A percentile compares a stretch with the other conserved stretches of the same genome.
These are phyloP conservation scores for Bruguiera hainesii DNA, from an alignment of 441 rosid genomes.

Conservation along the genomic window DNA sequence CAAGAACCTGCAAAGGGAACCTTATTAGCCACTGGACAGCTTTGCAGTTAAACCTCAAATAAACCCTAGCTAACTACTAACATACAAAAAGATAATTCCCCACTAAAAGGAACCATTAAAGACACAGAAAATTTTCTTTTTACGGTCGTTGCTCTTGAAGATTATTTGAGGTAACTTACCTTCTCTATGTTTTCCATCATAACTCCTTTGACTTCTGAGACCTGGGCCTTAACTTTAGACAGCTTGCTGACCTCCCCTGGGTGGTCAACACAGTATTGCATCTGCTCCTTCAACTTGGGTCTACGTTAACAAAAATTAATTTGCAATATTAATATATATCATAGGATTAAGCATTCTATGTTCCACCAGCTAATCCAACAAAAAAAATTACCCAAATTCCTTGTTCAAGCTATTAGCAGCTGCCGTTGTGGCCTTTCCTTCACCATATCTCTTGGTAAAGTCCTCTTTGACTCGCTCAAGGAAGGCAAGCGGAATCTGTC, in stretches of 20 bases:
- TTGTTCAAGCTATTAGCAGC: constrained; percentile 65
- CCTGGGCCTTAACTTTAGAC: constrained; percentile 80
- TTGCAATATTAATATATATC: background rate
- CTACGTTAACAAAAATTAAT: constrained; percentile 23
- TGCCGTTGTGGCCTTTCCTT: constrained; percentile 72
- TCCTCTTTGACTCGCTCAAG: constrained; percentile 86
- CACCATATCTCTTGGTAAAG: constrained; percentile 67
- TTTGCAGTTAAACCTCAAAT: background rate
- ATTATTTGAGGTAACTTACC: constrained; percentile 29
- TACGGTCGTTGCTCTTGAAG: background rate
- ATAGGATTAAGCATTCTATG: background rate
- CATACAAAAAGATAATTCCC: no score
- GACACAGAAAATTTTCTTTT: background rate
- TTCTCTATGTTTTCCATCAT: constrained; percentile 87
- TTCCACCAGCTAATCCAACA: background rate
- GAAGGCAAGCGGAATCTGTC: constrained; percentile 78
- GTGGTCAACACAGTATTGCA: constrained; percentile 70
- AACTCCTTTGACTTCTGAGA: constrained; percentile 81
- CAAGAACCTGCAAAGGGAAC: constrained; percentile 58
- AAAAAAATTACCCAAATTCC: constrained; percentile 67
- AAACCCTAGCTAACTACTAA: no score
- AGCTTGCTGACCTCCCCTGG: constrained; percentile 71
- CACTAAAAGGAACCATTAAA: background rate
- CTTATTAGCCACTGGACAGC: background rate
- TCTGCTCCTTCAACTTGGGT: constrained; percentile 70